Percentiles rank a stretch among this genome's conserved stretches.
phyloP scores from a whole-genome alignment of 208 protist species.

The Hexamita inflata region DNA sequence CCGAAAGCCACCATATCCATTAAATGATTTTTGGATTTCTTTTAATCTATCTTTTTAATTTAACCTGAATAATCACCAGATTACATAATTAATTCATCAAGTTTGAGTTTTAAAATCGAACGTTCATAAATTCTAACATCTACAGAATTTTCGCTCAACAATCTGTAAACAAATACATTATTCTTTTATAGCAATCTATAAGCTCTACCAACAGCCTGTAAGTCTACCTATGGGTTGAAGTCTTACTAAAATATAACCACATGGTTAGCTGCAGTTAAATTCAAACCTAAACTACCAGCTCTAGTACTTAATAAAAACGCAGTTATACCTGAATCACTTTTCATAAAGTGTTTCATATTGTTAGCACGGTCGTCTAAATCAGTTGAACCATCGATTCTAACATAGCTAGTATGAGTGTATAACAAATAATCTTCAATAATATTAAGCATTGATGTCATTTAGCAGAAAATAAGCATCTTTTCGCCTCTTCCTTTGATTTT shows the following conservation, averaged over 20 bases:
- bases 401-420: conserved; percentile 54
- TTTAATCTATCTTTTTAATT: too few species aligned
- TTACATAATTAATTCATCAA: conserved; percentile 23
- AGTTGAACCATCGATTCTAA: conserved; percentile 41
- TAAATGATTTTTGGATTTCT: too few species aligned
- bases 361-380: conserved; percentile 21
- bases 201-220: conserved; percentile 69
- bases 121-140: conserved; percentile 17
- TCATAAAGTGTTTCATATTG: conserved; percentile 38
- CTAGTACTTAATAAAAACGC: conserved; percentile 88
- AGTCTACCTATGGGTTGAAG: conserved; percentile 80
- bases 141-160: conserved; percentile 5
- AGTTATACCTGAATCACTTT: conserved; percentile 61
- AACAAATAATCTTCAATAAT: conserved; percentile 81
- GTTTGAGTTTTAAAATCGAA: background rate
- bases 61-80: background rate
- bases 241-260: conserved; percentile 97
- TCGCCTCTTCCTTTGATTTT: conserved; percentile 55
- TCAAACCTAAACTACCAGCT: conserved; percentile 84
- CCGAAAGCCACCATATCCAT: conserved; percentile 19
- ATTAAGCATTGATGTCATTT: conserved; percentile 89
- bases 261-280: conserved; percentile 90
- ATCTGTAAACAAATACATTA: conserved; percentile 8
- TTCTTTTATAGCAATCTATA: conserved; percentile 13
- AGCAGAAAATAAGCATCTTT: conserved; percentile 90